These are phyloP conservation scores for Gaultheria prostrata DNA, from an alignment of 148 eudicot species.

Conservation along the genomic window DNA sequence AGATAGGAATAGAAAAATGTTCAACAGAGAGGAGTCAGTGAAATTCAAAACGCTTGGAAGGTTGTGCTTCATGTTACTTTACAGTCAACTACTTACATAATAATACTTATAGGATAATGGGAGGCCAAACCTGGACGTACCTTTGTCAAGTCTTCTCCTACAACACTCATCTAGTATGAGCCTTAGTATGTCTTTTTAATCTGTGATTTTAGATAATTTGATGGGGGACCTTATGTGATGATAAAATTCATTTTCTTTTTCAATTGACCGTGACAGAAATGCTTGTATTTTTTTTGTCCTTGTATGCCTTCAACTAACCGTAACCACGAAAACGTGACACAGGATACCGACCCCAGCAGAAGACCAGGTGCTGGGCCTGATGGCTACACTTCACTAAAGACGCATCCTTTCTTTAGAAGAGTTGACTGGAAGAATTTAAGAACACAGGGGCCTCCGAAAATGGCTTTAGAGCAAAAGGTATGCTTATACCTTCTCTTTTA, in stretches of 20 bases:
- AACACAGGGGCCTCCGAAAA: constrained; percentile 64
- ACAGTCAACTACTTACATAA: too few species aligned
- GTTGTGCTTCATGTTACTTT: constrained; percentile 13
- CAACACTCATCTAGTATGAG: background rate
- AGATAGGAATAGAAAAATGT: background rate
- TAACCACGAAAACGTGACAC: constrained; percentile 18
- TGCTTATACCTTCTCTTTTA: constrained; percentile 7
- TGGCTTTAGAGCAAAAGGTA: constrained; percentile 71
- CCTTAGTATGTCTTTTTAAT: background rate
- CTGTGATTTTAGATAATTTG: background rate
- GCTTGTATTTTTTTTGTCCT: background rate
- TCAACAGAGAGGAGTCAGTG: background rate
- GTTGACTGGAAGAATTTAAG: constrained; percentile 78
- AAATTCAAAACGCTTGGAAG: background rate
- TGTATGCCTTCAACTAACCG: background rate
- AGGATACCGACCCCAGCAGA: constrained; percentile 86
- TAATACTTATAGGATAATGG: background rate
- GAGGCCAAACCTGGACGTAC: background rate
- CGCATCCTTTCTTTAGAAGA: constrained; percentile 77
- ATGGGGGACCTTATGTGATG: background rate
- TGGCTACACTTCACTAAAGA: constrained; percentile 74
- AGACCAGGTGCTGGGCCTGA: constrained; percentile 96
- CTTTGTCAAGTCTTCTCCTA: background rate
- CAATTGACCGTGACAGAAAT: background rate
- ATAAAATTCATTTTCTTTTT: background rate